Conservation (phyloP, 805 yeast species). For the Lachancea quebecensis region DNA sequence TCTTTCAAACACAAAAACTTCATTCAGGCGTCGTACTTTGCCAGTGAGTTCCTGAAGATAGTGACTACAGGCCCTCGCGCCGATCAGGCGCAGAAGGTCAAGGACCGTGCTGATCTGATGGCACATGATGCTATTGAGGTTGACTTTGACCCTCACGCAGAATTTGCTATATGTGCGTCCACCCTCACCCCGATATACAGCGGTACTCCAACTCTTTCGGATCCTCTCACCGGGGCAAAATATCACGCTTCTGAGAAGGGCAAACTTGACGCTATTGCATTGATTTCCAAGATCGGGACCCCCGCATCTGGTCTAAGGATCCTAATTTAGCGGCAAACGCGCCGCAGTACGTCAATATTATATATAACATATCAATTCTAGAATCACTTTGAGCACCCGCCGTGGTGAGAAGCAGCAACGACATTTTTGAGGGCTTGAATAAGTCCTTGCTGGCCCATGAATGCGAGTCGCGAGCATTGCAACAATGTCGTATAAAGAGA, state of each 20-base stretch:
- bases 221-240: conserved; percentile 84
- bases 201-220: conserved; percentile 60
- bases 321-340: conserved; percentile 14
- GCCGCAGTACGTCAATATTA: not conserved
- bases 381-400: too few species aligned
- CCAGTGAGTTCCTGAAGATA: conserved; percentile 69
- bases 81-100: conserved; percentile 80
- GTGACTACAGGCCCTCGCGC: conserved; percentile 71
- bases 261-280: conserved; percentile 65
- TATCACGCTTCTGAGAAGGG: conserved; percentile 78
- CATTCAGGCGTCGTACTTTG: conserved; percentile 85
- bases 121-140: conserved; percentile 84
- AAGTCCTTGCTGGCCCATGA: too few species aligned
- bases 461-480: too few species aligned
- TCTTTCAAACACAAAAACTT: conserved; percentile 83
- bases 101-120: conserved; percentile 68
- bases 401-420: too few species aligned
- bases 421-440: too few species aligned
- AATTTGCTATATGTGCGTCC: conserved; percentile 82
- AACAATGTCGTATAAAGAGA: not conserved
- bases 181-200: conserved; percentile 84
- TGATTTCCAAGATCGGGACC: conserved; percentile 76
- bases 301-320: conserved; percentile 84
- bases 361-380: too few species aligned
- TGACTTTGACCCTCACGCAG: conserved; percentile 88